Percentiles rank a stretch among this genome's conserved stretches.
These are phyloP conservation scores for Aspergillus japonicus DNA, from an alignment of 2,329 filamentous ascomycete genomes.

Conservation along the genomic window DNA sequence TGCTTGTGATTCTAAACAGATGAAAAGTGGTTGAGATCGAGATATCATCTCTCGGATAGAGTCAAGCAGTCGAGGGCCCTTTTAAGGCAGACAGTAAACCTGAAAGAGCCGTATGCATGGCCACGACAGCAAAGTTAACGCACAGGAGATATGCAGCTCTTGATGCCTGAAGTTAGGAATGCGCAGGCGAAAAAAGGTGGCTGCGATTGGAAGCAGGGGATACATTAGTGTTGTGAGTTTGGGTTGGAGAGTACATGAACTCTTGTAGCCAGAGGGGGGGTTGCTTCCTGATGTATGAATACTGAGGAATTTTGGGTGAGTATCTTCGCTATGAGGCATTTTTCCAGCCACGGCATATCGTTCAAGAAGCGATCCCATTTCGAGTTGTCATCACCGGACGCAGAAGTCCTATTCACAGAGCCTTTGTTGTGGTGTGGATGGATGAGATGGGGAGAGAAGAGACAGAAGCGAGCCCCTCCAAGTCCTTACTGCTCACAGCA, in stretches of 20 bases:
- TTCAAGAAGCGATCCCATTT: neutral
- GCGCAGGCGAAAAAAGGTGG: neutral
- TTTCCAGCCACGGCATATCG: neutral
- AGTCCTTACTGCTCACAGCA: neutral
- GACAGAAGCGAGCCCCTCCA: neutral
- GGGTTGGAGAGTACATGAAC: neutral
- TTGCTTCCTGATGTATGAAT: neutral
- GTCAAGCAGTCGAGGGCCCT: neutral
- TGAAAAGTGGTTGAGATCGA: neutral
- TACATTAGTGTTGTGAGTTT: neutral
- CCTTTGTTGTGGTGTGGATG: neutral
- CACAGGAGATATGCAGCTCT: neutral
- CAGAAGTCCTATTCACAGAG: neutral
- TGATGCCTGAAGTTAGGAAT: neutral
- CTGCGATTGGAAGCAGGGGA: neutral
- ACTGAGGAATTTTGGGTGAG: neutral
- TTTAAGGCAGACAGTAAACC: neutral
- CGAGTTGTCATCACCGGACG: neutral
- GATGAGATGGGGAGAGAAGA: neutral
- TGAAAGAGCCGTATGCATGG: neutral
- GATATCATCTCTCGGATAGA: no score
- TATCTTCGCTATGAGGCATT: neutral
- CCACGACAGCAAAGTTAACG: neutral
- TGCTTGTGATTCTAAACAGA: neutral
- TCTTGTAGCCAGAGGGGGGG: neutral